Evolutionary conservation across 306 rosid genomes (phyloP), one percentile per base, ranked within the genome.

Genomic region (Rosa rugosa): DNA sequence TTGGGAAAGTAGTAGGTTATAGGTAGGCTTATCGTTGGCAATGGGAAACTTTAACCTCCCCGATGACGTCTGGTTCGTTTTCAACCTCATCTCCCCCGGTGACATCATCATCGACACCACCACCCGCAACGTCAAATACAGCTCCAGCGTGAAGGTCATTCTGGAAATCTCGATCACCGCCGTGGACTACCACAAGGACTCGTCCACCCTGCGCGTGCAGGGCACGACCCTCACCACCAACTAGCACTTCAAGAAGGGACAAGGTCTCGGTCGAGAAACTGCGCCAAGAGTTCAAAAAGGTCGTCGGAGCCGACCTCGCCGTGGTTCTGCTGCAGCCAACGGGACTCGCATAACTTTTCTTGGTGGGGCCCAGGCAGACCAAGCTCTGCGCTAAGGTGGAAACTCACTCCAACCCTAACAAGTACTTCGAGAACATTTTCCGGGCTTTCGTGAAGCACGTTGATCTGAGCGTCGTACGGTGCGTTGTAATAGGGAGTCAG

Each of bases 401-500:
- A 8, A 3, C 6, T 8, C 36, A 6, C 10, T 63, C 69, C 9
- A 31, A 31, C 40, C 41, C 42, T 13, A 22, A 45, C n/a, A 70
- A 70, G 40, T 56, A 20, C 59, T 40, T 73, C 46, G 56, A 42
- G 22, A 22, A 42, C 10, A 68, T 42, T 0, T 57, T 59, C 17
- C 6, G 41, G 8, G 70, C 78, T 14, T 59, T 75, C 14, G 57
- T 59, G 11, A 60, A 25, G 70, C 42, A 60, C 27, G 57, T 75
- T 14, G 78, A 42, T 23, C 18, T 60, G 25, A 47, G 57, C 2
- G 59, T 62, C 23, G 45, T 75, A 62, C 27, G 60, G 56, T 75
- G 56, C 25, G 56, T 42, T 38, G 25, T 57, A 14, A 57, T 75
- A 11, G 78, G 59, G 31, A 63, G 47, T 1, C 44, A 40, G n/a